Evolutionary conservation across 106 monocot genomes (phyloP).

Genomic region (Phalaenopsis aphrodite): DNA sequence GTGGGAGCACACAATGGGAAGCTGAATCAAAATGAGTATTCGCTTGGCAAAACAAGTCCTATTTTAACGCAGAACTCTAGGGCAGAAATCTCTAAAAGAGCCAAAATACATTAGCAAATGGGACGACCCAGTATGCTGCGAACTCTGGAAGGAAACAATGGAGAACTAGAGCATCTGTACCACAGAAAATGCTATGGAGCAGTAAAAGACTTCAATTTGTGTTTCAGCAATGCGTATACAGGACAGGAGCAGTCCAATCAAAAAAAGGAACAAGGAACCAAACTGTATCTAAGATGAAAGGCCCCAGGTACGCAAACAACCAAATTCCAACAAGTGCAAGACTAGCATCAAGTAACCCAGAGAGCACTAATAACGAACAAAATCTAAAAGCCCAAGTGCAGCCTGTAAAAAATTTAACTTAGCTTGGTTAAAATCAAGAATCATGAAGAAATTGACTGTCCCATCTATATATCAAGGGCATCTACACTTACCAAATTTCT

Average conservation of each 20-base stretch:
- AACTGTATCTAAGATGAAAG: background rate
- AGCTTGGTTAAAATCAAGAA: constrained; percentile 3
- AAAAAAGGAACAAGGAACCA: constrained; percentile 1
- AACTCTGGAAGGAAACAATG: background rate
- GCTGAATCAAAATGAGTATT: no score
- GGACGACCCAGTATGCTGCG: background rate
- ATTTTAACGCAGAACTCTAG: background rate
- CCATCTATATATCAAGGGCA: background rate
- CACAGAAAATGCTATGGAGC: background rate
- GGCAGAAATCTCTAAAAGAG: background rate
- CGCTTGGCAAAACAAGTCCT: no score
- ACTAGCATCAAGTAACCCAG: constrained; percentile 8
- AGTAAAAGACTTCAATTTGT: constrained; percentile 3
- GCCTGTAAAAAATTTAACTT: constrained; percentile 19
- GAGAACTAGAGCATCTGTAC: background rate
- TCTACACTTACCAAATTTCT: constrained; percentile 2
- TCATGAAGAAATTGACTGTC: constrained; percentile 9
- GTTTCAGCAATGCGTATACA: background rate
- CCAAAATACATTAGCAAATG: background rate
- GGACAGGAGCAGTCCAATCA: background rate
- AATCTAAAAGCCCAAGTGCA: background rate
- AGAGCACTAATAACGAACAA: constrained; percentile 9
- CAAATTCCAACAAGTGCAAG: constrained; percentile 5
- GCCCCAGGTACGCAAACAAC: background rate
- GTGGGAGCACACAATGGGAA: no score